Evolutionary conservation across 805 yeast species (phyloP), one percentile per base, ranked within the genome.

Genomic region (Millerozyma acaciae): DNA sequence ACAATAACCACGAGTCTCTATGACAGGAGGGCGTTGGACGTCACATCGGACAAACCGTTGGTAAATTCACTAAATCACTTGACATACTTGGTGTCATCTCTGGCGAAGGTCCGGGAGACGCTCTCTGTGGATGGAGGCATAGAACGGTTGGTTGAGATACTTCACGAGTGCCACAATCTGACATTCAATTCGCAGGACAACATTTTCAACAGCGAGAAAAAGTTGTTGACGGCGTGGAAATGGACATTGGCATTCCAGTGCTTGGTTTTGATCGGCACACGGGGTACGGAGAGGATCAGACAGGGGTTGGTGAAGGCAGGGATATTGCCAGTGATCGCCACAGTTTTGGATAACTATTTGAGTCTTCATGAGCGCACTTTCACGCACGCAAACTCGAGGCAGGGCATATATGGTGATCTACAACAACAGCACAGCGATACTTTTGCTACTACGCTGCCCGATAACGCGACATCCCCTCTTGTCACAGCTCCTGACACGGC

Each of bases 181-280:
- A 52, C 59, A 5, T 57, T 48, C 38, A 54, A 49, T 38, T 37
- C 49, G 21, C 45, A 36, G 28, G 67, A 60, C 32, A 54, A 46
- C 37, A 53, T 59, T 19, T 55, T 59, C 41, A 60, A 58, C 39
- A 51, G 56, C 30, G 73, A 67, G 37, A 57, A 52, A 41, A 67
- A 63, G 39, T 72, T 79, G 16, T 66, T 86, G 42, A 68, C 83
- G n/a, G 89, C 95, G 0, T 90, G 96, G 96, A 90, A 90, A 62
- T 90, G 98, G 98, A 85, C 95, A 5, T 64, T 90, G 34, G 85
- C 97, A 0, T 79, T 93, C 51, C 98, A 90, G 63, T 89, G 97
- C 54, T 64, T 90, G 35, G 95, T 90, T 1, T 71, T 87, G 35
- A 78, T 90, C 13, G 96, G 97, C 9, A 88, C 97, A 1, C 72